These are phyloP conservation scores for Penicillium sp. DNA, from an alignment of 2,329 filamentous ascomycete genomes.

Conservation along the genomic window DNA sequence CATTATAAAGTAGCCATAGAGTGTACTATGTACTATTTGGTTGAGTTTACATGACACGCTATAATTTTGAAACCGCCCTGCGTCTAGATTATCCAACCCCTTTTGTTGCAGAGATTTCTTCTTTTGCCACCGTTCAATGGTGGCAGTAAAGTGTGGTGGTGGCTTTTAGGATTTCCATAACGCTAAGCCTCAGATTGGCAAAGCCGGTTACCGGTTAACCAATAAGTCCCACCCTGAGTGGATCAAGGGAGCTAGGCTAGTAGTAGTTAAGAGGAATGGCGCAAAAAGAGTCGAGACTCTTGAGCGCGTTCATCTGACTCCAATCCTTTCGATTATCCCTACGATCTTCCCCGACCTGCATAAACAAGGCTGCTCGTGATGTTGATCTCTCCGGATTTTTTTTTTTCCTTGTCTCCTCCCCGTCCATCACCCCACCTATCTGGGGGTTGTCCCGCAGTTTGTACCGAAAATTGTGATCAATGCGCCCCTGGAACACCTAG, in stretches of 20 bases:
- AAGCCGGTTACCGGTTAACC: background rate
- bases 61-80: background rate
- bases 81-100: background rate
- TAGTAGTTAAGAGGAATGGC: background rate
- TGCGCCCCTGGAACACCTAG: background rate
- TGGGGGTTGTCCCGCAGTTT: slow-evolving; percentile 8
- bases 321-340: background rate
- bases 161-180: background rate
- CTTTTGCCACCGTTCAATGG: background rate
- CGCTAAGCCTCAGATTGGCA: slow-evolving; percentile 9
- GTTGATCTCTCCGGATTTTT: slow-evolving; percentile 15
- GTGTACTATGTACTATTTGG: background rate
- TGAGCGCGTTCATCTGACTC: slow-evolving; percentile 11
- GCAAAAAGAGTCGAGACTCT: slow-evolving; percentile 10
- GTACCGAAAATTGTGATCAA: slow-evolving; percentile 5
- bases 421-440: slow-evolving; percentile 1
- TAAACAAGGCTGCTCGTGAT: slow-evolving; percentile 1
- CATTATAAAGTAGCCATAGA: background rate
- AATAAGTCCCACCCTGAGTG: background rate
- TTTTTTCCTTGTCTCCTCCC: background rate
- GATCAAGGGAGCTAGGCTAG: background rate
- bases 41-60: background rate
- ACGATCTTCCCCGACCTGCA: slow-evolving; percentile 6
- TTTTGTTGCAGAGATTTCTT: background rate
- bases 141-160: slow-evolving; percentile 2